A percentile compares a stretch with the other conserved stretches of the same genome.
phyloP scores from a whole-genome alignment of 225 moss, liverwort and hornwort genomes.

The Marchantia polymorpha region DNA sequence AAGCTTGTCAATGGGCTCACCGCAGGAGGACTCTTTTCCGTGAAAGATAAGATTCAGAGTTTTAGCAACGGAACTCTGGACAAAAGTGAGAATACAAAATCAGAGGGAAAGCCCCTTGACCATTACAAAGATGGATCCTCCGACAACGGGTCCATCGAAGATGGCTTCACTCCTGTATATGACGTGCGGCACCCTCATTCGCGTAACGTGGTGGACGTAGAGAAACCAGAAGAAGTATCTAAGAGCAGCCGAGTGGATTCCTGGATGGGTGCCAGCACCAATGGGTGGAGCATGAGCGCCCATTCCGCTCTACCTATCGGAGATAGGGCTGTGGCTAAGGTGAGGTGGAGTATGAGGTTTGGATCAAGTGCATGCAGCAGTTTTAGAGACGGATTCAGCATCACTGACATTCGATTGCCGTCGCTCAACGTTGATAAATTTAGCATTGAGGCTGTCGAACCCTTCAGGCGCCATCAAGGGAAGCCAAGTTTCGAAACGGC shows the following conservation, averaged over 20 bases:
- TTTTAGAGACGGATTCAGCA: constrained; percentile 30
- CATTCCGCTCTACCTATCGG: constrained; percentile 41
- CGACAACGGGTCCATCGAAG: constrained; percentile 23
- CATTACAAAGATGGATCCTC: constrained; percentile 11
- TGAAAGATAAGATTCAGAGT: constrained; percentile 31
- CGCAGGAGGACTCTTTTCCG: constrained; percentile 12
- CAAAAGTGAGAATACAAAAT: constrained; percentile 16
- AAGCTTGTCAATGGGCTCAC: not conserved
- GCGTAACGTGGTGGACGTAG: not conserved
- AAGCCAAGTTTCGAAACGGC: constrained; percentile 34
- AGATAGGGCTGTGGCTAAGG: constrained; percentile 30
- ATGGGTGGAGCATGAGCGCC: constrained; percentile 42
- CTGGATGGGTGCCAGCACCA: constrained; percentile 14
- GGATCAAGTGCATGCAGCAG: constrained; percentile 25
- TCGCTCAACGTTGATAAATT: constrained; percentile 36
- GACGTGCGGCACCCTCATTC: constrained; percentile 13
- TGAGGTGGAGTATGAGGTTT: constrained; percentile 46
- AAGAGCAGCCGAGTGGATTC: constrained; percentile 4
- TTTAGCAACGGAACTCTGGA: constrained; percentile 25
- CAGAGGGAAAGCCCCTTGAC: not conserved
- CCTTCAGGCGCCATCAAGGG: constrained; percentile 10
- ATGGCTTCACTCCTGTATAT: constrained; percentile 11
- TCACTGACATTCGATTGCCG: constrained; percentile 42
- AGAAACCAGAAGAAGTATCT: not conserved
- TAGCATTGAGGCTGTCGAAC: constrained; percentile 36